These are phyloP conservation scores for Blastocystis sp. DNA, from an alignment of 352 stramenopile genomes.

Conservation along the genomic window DNA sequence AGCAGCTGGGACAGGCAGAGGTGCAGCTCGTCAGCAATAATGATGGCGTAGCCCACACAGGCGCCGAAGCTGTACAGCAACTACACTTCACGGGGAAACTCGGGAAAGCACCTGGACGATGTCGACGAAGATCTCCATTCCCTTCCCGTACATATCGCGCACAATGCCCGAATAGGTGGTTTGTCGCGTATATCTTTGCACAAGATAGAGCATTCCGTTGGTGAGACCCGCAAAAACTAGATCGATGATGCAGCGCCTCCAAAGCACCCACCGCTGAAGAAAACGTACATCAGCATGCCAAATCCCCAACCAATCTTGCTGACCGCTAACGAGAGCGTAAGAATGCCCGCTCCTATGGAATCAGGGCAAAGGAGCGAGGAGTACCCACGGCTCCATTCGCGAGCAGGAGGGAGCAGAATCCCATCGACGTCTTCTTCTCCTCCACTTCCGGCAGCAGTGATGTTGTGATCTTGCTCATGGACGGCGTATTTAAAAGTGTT, in stretches of 20 bases:
- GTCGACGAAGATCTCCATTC: conserved; percentile 35
- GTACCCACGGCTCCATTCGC: conserved; percentile 62
- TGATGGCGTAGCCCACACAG: conserved; percentile 67
- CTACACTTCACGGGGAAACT: background rate
- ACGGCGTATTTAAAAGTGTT: background rate
- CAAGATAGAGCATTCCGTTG: conserved; percentile 55
- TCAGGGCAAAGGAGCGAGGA: background rate
- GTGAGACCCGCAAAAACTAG: conserved; percentile 62
- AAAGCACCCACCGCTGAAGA: conserved; percentile 31
- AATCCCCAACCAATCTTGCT: conserved; percentile 65
- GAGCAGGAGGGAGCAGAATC: conserved; percentile 40
- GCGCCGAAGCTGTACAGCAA: conserved; percentile 64
- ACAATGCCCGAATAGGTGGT: conserved; percentile 63
- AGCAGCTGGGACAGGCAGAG: conserved; percentile 25
- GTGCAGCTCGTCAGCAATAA: conserved; percentile 60
- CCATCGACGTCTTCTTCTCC: conserved; percentile 28
- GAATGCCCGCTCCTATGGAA: conserved; percentile 50
- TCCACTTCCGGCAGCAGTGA: conserved; percentile 46
- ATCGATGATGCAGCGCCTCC: background rate
- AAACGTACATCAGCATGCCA: conserved; percentile 61
- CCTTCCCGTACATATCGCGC: conserved; percentile 28
- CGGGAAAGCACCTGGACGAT: conserved; percentile 25
- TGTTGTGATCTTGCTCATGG: conserved; percentile 27
- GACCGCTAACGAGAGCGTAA: conserved; percentile 61
- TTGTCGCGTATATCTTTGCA: conserved; percentile 55